These are phyloP conservation scores for Rubia yunnanensis DNA, from an alignment of 257 asterid species.

Conservation along the genomic window DNA sequence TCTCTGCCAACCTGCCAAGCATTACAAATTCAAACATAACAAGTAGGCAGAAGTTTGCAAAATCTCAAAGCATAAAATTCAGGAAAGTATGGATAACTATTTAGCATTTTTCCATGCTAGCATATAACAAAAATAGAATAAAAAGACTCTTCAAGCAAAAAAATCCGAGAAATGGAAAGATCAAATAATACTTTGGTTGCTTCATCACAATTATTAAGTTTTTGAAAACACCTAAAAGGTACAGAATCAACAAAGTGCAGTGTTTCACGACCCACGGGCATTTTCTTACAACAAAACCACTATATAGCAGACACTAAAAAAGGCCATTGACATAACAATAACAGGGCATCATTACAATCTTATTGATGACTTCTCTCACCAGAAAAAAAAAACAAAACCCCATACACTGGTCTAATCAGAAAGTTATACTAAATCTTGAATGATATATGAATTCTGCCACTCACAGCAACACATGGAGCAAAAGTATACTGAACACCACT, in stretches of 20 bases:
- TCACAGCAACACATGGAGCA: conserved; percentile 98
- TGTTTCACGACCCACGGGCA: neutral
- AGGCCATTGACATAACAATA: neutral
- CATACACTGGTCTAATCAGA: neutral
- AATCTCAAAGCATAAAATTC: neutral
- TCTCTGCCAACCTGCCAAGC: conserved; percentile 67
- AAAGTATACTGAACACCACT: conserved; percentile 84
- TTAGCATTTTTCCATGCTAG: neutral
- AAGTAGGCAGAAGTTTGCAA: conserved; percentile 1
- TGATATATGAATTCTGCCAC: conserved; percentile 13
- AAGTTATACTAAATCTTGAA: neutral
- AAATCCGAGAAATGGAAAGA: neutral
- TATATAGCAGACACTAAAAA: neutral
- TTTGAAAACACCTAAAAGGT: neutral
- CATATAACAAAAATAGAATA: neutral
- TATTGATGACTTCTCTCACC: neutral
- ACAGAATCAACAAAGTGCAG: neutral
- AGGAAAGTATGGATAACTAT: neutral
- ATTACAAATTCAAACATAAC: neutral
- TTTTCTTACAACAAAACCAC: neutral
- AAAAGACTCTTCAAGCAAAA: neutral
- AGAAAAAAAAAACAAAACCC: neutral
- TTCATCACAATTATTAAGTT: neutral
- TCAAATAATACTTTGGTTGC: neutral
- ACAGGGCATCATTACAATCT: neutral